phyloP scores from a whole-genome alignment of 1,139 yeast species.

The Geotrichum fermentans region DNA sequence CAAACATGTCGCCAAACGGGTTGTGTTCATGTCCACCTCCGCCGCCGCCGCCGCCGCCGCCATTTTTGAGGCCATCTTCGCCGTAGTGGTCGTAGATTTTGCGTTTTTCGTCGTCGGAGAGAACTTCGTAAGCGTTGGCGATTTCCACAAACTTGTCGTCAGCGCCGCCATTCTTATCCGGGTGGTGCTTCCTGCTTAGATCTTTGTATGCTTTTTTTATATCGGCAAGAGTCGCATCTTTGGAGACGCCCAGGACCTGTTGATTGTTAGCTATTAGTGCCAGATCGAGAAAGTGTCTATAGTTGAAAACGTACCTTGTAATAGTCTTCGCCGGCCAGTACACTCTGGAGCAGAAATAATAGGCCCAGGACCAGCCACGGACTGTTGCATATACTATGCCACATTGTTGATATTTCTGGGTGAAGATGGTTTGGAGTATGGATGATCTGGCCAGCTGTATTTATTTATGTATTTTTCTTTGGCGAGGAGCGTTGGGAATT shows the following conservation, averaged over 20 bases:
- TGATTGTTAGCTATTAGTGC: conserved; percentile 12
- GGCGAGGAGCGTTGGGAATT: neutral
- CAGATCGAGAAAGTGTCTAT: conserved; percentile 6
- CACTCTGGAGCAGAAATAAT: conserved; percentile 18
- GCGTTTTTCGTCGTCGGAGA: conserved; percentile 70
- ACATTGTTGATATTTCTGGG: neutral
- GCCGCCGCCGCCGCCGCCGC: conserved; percentile 26
- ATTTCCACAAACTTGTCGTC: conserved; percentile 83
- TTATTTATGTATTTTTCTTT: neutral
- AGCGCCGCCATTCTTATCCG: conserved; percentile 85
- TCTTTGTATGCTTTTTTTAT: conserved; percentile 83
- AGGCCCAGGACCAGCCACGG: conserved; percentile 18
- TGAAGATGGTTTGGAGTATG: too few species aligned
- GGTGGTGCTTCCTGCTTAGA: conserved; percentile 83
- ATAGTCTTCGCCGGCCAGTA: conserved; percentile 29
- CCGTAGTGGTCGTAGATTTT: conserved; percentile 74
- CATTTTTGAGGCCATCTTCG: conserved; percentile 61
- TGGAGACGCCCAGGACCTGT: conserved; percentile 59
- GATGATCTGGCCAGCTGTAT: conserved; percentile 12
- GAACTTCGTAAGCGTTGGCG: conserved; percentile 89
- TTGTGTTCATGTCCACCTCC: conserved; percentile 41
- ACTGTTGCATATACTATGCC: neutral
- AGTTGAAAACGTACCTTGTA: conserved; percentile 26
- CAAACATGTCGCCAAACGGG: conserved; percentile 53
- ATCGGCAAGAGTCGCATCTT: conserved; percentile 69